Percentiles rank a stretch among this genome's conserved stretches.
phyloP scores from a whole-genome alignment of 2,329 filamentous ascomycete genomes.

The Exophiala bonariae region DNA sequence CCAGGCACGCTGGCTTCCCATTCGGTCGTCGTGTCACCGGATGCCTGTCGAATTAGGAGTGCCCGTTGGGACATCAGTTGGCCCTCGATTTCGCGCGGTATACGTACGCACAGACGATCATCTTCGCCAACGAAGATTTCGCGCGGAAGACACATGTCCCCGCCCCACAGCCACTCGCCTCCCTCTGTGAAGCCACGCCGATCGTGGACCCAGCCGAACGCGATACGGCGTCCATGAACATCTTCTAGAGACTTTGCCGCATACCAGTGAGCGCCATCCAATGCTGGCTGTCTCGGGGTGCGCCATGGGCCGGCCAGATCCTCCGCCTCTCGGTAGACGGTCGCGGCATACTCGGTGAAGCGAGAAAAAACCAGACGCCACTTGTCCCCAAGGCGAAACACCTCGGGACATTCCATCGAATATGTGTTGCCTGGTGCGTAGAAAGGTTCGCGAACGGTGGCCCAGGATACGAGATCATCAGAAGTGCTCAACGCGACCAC shows the following conservation, averaged over 20 bases:
- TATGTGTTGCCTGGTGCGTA: conserved; percentile 3
- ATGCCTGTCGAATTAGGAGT: conserved; percentile 4
- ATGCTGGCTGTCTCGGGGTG: conserved; percentile 4
- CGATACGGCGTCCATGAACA: conserved; percentile 1
- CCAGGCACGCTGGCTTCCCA: conserved; percentile 2
- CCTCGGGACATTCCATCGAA: conserved; percentile 5
- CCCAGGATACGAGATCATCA: conserved; percentile 1
- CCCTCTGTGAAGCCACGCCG: conserved; percentile 6
- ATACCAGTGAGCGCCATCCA: conserved; percentile 4
- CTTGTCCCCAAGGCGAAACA: conserved; percentile 1
- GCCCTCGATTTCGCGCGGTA: background rate
- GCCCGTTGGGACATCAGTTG: background rate
- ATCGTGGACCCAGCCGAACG: conserved; percentile 6
- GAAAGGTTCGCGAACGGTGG: conserved; percentile 4
- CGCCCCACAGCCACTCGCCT: conserved; percentile 5
- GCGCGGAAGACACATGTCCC: conserved; percentile 5
- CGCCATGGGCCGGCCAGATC: conserved; percentile 1
- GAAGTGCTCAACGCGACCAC: conserved; percentile 5
- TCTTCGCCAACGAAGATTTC: conserved; percentile 4
- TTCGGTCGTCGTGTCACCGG: conserved; percentile 4
- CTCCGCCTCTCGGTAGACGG: conserved; percentile 3
- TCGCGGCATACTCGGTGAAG: conserved; percentile 5
- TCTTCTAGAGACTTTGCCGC: conserved; percentile 3
- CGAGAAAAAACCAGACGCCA: conserved; percentile 4
- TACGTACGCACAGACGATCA: conserved; percentile 4